phyloP scores from a whole-genome alignment of 176 grass and related monocot genomes.

The Juncus effusus region DNA sequence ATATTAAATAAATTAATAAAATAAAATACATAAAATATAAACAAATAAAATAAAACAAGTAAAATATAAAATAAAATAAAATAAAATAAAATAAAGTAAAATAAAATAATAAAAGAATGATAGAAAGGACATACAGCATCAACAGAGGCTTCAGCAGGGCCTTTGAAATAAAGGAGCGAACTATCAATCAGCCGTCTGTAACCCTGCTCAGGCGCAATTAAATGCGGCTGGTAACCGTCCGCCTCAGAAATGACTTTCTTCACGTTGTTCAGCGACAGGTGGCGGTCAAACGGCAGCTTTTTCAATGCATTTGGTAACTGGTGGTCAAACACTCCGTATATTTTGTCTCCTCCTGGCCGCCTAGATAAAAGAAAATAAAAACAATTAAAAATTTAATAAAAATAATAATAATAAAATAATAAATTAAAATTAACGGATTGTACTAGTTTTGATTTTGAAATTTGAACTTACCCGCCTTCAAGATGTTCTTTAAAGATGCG shows the following conservation, averaged over 20 bases:
- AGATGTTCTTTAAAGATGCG: constrained; percentile 97
- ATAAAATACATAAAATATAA: constrained; percentile 13
- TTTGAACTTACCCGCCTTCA: constrained; percentile 87
- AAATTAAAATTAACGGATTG: not conserved
- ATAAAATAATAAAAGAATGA: constrained; percentile 10
- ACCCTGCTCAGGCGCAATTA: constrained; percentile 99
- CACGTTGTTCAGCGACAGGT: constrained; percentile 94
- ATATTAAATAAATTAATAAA: not conserved
- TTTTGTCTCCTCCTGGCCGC: constrained; percentile 91
- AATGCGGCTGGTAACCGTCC: constrained; percentile 98
- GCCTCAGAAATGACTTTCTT: constrained; percentile 93
- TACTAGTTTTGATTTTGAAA: too few relatives aligned
- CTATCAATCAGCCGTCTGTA: constrained; percentile 98
- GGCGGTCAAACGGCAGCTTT: constrained; percentile 96
- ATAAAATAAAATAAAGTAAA: constrained; percentile 28
- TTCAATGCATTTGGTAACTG: constrained; percentile 92
- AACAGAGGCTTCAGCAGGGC: constrained; percentile 95
- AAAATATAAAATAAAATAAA: constrained; percentile 15
- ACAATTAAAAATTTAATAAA: constrained; percentile 2
- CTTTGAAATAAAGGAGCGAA: constrained; percentile 95
- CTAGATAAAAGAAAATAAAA: constrained; percentile 38
- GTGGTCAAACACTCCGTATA: constrained; percentile 98
- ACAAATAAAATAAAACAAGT: constrained; percentile 21
- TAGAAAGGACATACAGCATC: constrained; percentile 66
- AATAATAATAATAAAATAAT: constrained; percentile 4